A percentile compares a stretch with the other conserved stretches of the same genome.
Evolutionary conservation across 257 asterid genomes (phyloP).

Genomic region (Jacaranda copaia): DNA sequence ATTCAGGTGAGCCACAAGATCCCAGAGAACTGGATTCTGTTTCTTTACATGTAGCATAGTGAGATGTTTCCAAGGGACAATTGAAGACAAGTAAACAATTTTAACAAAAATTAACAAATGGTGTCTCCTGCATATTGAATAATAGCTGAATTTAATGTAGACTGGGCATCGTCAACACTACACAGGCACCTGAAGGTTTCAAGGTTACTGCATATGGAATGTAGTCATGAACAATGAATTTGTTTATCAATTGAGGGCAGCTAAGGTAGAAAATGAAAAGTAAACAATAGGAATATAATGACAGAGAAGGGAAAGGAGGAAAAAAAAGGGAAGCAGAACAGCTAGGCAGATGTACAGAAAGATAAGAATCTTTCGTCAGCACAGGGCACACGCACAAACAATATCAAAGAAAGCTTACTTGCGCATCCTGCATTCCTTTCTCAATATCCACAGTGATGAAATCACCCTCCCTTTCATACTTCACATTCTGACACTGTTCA

Average conservation of each 20-base stretch:
- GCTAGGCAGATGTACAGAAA: background rate
- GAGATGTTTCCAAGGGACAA: background rate
- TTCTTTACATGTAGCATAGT: background rate
- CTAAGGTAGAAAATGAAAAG: background rate
- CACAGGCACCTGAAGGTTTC: constrained; percentile 5
- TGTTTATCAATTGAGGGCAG: constrained; percentile 2
- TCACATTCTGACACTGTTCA: constrained; percentile 93
- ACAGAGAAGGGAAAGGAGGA: background rate
- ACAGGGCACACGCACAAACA: constrained; percentile 1
- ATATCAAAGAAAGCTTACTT: constrained; percentile 55
- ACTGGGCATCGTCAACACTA: background rate
- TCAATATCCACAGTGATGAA: constrained; percentile 94
- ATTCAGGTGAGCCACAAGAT: background rate
- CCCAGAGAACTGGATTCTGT: background rate
- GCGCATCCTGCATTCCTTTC: constrained; percentile 98
- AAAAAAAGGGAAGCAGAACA: too few relatives aligned
- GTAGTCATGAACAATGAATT: background rate
- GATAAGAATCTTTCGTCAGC: background rate
- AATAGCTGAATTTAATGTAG: background rate
- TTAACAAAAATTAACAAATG: background rate
- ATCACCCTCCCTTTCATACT: constrained; percentile 93
- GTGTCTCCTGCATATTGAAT: background rate
- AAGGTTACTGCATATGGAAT: background rate
- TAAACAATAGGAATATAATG: background rate
- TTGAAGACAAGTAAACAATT: background rate